A percentile compares a stretch with the other conserved stretches of the same genome.
Evolutionary conservation across 257 asterid genomes (phyloP).

Genomic region (Marsdenia floribunda): DNA sequence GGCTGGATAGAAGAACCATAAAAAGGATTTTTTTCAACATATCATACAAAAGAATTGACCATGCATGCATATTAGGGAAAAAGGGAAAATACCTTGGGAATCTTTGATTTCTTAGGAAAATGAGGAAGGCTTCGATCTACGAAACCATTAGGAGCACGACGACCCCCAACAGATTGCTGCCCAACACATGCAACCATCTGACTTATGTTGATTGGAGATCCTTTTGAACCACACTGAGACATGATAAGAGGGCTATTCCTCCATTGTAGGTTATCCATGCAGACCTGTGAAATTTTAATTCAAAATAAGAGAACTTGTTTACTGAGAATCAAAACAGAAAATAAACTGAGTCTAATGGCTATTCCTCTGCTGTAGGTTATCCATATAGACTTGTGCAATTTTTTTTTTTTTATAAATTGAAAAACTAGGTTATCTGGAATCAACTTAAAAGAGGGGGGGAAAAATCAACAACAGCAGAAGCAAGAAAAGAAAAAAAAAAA

Average conservation of each 20-base stretch:
- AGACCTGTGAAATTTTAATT: conserved; percentile 45
- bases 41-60: conserved; percentile 12
- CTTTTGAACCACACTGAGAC: conserved; percentile 99
- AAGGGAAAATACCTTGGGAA: conserved; percentile 60
- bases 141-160: conserved; percentile 94
- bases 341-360: conserved; percentile 33
- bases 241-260: conserved; percentile 93
- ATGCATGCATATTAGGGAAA: background rate
- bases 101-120: conserved; percentile 71
- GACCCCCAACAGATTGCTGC: conserved; percentile 95
- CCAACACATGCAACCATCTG: conserved; percentile 99
- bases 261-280: conserved; percentile 76
- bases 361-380: conserved; percentile 77
- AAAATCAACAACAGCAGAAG: background rate
- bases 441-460: background rate
- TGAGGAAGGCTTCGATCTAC: conserved; percentile 93
- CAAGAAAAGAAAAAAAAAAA: background rate
- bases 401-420: conserved; percentile 6
- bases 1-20: background rate
- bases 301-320: background rate
- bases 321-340: background rate
- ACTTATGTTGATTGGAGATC: conserved; percentile 89
- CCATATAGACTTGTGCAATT: conserved; percentile 63
- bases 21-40: background rate
- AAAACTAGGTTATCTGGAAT: background rate